These are phyloP conservation scores for Atalantia buxifolia DNA, from an alignment of 345 rosid species.

Conservation along the genomic window DNA sequence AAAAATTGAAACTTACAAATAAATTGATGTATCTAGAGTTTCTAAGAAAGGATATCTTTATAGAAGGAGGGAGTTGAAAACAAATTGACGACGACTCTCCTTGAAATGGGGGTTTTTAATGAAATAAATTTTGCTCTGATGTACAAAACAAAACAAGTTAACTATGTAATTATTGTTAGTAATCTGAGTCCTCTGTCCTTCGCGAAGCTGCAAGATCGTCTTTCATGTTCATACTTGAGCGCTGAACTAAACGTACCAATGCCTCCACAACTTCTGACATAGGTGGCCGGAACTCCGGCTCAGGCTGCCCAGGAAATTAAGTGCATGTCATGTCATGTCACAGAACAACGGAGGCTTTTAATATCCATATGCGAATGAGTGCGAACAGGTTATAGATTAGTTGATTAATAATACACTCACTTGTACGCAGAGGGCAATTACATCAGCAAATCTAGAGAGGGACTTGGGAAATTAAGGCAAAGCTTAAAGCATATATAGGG, in stretches of 20 bases:
- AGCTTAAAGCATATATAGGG: too few species aligned
- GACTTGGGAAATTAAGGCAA: slow-evolving; percentile 31
- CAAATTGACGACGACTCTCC: neutral
- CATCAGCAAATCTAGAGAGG: slow-evolving; percentile 70
- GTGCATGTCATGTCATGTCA: too few species aligned
- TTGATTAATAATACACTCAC: slow-evolving; percentile 23
- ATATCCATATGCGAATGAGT: too few species aligned
- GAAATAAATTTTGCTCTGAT: neutral
- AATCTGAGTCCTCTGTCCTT: slow-evolving; percentile 46
- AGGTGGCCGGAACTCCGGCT: slow-evolving; percentile 79
- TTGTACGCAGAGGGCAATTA: slow-evolving; percentile 81
- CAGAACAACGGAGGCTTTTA: too few species aligned
- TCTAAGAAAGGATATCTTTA: neutral
- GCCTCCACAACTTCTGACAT: slow-evolving; percentile 87
- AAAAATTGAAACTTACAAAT: neutral
- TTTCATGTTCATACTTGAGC: slow-evolving; percentile 44
- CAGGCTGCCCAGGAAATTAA: slow-evolving; percentile 36
- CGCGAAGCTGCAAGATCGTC: slow-evolving; percentile 56
- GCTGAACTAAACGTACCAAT: slow-evolving; percentile 65
- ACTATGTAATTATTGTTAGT: slow-evolving; percentile 4
- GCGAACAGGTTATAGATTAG: too few species aligned
- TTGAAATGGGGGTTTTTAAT: neutral
- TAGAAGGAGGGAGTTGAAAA: neutral
- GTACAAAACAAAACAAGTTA: neutral
- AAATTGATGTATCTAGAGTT: neutral